These are phyloP conservation scores for Hymenoscyphus fraxineus DNA, from an alignment of 2,329 filamentous ascomycete genomes.

Conservation along the genomic window DNA sequence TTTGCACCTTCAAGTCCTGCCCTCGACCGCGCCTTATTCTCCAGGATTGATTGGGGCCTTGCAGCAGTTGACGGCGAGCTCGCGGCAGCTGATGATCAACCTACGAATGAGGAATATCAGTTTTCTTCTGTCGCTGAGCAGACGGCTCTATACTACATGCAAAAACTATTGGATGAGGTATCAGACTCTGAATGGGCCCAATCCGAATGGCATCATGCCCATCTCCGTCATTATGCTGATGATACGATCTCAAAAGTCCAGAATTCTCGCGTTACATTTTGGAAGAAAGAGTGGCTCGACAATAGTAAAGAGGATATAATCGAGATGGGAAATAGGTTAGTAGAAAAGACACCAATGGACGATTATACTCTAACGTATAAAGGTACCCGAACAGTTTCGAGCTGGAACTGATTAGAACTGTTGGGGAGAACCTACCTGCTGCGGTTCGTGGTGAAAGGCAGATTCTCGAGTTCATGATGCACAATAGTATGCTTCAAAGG, in stretches of 20 bases:
- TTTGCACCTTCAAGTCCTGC: slow-evolving; percentile 21
- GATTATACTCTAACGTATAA: slow-evolving; percentile 6
- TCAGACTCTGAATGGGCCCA: slow-evolving; percentile 13
- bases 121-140: slow-evolving; percentile 16
- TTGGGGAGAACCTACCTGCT: slow-evolving; percentile 22
- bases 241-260: slow-evolving; percentile 7
- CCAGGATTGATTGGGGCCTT: slow-evolving; percentile 19
- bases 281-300: slow-evolving; percentile 19
- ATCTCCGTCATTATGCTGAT: slow-evolving; percentile 11
- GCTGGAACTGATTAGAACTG: slow-evolving; percentile 17
- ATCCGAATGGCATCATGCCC: slow-evolving; percentile 12
- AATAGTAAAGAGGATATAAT: slow-evolving; percentile 7
- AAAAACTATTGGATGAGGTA: slow-evolving; percentile 12
- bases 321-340: slow-evolving; percentile 8
- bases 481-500: slow-evolving; percentile 21
- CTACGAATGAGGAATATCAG: slow-evolving; percentile 16
- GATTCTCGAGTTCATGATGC: slow-evolving; percentile 25
- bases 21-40: slow-evolving; percentile 25
- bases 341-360: neutral
- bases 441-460: slow-evolving; percentile 20
- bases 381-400: slow-evolving; percentile 17
- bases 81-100: slow-evolving; percentile 12
- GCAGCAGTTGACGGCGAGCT: slow-evolving; percentile 20
- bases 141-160: slow-evolving; percentile 17
- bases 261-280: slow-evolving; percentile 15